Evolutionary conservation across 2,329 filamentous ascomycete genomes (phyloP), one percentile per base, ranked within the genome.

Genomic region (Orbilia blumenaviensis): DNA sequence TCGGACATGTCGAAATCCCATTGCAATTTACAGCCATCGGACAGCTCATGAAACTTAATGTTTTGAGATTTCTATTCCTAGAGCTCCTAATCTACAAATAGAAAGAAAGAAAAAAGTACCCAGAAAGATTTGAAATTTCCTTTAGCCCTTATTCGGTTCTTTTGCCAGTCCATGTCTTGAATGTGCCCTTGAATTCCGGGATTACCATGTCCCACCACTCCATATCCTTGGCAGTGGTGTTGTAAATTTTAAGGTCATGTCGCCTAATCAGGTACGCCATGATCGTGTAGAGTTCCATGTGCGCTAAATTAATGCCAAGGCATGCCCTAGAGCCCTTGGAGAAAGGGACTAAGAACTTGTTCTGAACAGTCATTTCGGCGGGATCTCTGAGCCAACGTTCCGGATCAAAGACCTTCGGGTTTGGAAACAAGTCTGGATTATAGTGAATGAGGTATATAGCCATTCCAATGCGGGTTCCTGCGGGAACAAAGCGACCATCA

Each of bases 181-280:
- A 66, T 10, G 61, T 66, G 9, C 61, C 61, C 46, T 66, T 66
- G 44, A 66, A 66, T 41, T 66, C 46, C 16, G 61, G 61, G 42
- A 66, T 52, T 36, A 66, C 61, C 61, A 66, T 66, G 10, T 66
- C 61, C 61, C 61, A 66, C 61, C 61, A 66, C 34, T 66, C 75
- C 29, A 82, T 72, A 72, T 82, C 81, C 54, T 77, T 76, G n/a
- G 75, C 73, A 0, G 79, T 79, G 3, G 81, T 82, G 25, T 81
- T 78, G 64, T 78, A 79, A 7, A 82, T 48, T 42, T 78, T 75
- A 9, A 82, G 63, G n/a, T 81, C 80, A 56, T 81, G 81, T 34
- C 77, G 68, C 29, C 79, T 75, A 21, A 82, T 66, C 23, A 82
- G 50, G 32, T 77, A 79, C 6, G 79, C 80, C 9, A 82, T 64